Evolutionary conservation across 2,329 filamentous ascomycete species (phyloP), one percentile per base, ranked within the genome.

Genomic region (Scopulariopsis brevicaulis): DNA sequence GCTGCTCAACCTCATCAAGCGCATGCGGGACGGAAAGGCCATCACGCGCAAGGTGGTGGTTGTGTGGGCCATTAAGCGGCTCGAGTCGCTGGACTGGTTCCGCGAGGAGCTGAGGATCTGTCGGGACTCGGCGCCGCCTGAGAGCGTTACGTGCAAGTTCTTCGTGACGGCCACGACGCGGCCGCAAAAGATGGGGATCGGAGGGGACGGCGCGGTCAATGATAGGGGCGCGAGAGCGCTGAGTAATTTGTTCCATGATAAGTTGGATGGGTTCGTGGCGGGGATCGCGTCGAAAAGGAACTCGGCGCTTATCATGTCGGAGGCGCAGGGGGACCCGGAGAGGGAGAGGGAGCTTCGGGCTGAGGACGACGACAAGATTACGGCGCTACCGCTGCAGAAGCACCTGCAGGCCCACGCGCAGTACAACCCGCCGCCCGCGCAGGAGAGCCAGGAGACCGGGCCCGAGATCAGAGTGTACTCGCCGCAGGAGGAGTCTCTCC

Each of bases 11-110:
- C 77, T 97, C n/a, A 95, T 96, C 73, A 96, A 96, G 73, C 85
- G 91, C 60, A 96, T 97, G 87, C 85, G 91, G 60, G 92, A 96
- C 67, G 89, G 90, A 55, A 96, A 96, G 71, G 92, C 93, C 37
- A 90, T 96, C 52, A 96, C 92, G 1, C 90, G 88, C 69, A 89
- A 87, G 62, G 87, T 97, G 5, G 87, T 94, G 18, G 89, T 97
- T 1, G 83, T 97, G n/a, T 97, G 93, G 93, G 85, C 92, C 5
- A 77, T 96, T 63, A 96, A 94, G 72, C 84, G 89, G 58, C 84
- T 94, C 15, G 93, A 96, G 70, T 90, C 90, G 1, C 90, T 97
- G 85, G 90, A 96, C 68, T 97, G 93, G 93, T 97, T 96, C 78
- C 89, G 90, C 63, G 92, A 96, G 72, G 93, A 96, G 70, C 78